Evolutionary conservation across 345 rosid species (phyloP).

Genomic region (Diplotaxis tenuifolia): DNA sequence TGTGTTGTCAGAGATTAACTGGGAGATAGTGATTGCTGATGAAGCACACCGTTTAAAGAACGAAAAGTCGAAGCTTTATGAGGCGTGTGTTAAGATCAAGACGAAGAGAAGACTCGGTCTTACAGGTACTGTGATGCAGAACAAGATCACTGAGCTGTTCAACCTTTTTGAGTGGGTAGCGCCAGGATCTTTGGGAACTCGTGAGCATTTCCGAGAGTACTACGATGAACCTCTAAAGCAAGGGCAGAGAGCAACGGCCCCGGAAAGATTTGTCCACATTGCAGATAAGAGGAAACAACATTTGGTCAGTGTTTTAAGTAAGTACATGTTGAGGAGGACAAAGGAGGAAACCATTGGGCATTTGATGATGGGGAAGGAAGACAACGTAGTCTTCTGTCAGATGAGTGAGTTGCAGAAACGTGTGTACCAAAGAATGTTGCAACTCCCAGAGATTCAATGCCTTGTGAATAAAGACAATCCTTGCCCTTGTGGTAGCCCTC

Average conservation of each 20-base stretch:
- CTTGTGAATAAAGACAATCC: slow-evolving; percentile 85
- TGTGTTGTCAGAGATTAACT: slow-evolving; percentile 58
- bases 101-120: slow-evolving; percentile 74
- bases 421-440: slow-evolving; percentile 75
- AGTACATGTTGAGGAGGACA: slow-evolving; percentile 87
- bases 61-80: slow-evolving; percentile 85
- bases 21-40: slow-evolving; percentile 91
- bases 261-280: slow-evolving; percentile 65
- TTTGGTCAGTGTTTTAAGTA: slow-evolving; percentile 60
- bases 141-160: slow-evolving; percentile 84
- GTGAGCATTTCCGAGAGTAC: slow-evolving; percentile 83
- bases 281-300: slow-evolving; percentile 86
- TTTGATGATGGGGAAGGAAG: slow-evolving; percentile 98
- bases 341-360: slow-evolving; percentile 96
- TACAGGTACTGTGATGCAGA: slow-evolving; percentile 92
- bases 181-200: slow-evolving; percentile 77
- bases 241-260: slow-evolving; percentile 86
- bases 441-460: slow-evolving; percentile 80
- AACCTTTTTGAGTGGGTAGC: slow-evolving; percentile 92
- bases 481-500: slow-evolving; percentile 91
- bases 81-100: slow-evolving; percentile 60
- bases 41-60: slow-evolving; percentile 93
- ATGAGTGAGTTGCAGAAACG: slow-evolving; percentile 91
- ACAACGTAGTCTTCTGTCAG: slow-evolving; percentile 87
- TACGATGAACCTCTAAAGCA: slow-evolving; percentile 89